Base-by-base conservation (phyloP, 257 asterid species). In the Solanum appendiculatum region DNA sequence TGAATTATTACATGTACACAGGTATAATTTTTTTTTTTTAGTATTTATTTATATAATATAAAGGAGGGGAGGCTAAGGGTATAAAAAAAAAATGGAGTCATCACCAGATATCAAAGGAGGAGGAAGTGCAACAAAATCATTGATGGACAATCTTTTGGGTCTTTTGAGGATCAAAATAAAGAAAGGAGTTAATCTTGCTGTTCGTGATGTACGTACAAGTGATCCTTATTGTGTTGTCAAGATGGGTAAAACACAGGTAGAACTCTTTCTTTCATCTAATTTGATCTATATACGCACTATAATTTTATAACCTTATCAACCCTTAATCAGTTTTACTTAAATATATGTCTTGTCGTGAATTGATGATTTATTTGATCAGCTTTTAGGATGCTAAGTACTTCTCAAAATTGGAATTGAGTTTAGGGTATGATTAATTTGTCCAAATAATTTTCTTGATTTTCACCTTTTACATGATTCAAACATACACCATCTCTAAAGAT, bases 161-260 rank as follows among this genome's bases (percentile, higher is more conserved):
- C 92, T 96, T 54, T 95, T 96, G 27, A 91, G 97, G 77, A 90
- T 96, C 74, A 91, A 95, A 37, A 86, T 96, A 12, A 92, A 93
- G 74, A 89, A 93, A 90, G 99, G 99, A 33, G 86, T 94, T 37
- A 95, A 96, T 87, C 99, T 96, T 56, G 99, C 98, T 33, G 95
- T 96, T 77, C 97, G 98, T 15, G 99, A 96, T 87, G 96, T 95
- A 85, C 89, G 92, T 5, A 94, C 95, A 86, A 96, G 99, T 46
- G 98, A 96, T 88, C 93, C 93, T 83, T 91, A 91, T 33, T 84
- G 86, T 78, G 91, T 91, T 75, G 91, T 91, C 92, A 91, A 91
- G 91, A 88, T 91, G 74, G 86, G 86, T 34, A 83, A 83, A 83
- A 63, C 6, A 37, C 74, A 63, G 48, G 74, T 83, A 48, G 8